A percentile compares a stretch with the other conserved stretches of the same genome.
phyloP scores from a whole-genome alignment of 345 rosid genomes.

The Acer saccharum region DNA sequence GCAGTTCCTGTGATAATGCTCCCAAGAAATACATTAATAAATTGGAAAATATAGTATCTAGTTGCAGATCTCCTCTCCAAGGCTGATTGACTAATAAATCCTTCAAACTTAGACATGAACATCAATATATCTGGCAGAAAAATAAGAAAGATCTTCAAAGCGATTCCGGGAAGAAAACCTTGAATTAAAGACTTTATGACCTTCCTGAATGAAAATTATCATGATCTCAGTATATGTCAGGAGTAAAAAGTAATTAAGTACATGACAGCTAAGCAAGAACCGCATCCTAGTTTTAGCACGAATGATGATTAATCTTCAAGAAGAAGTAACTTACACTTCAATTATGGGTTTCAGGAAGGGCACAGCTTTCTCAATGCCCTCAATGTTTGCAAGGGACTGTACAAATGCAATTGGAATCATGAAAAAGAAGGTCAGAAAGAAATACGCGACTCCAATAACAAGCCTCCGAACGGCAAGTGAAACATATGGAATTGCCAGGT shows the following conservation, averaged over 20 bases:
- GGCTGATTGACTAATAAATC: slow-evolving; percentile 64
- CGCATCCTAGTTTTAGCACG: not conserved
- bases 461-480: slow-evolving; percentile 78
- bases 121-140: slow-evolving; percentile 83
- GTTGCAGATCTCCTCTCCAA: slow-evolving; percentile 87
- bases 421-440: slow-evolving; percentile 95
- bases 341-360: slow-evolving; percentile 81
- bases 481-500: slow-evolving; percentile 87
- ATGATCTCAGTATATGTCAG: not conserved
- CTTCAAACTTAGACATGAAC: slow-evolving; percentile 98
- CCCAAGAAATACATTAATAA: slow-evolving; percentile 93
- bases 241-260: not conserved
- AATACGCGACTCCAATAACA: slow-evolving; percentile 61
- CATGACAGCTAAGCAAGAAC: not conserved
- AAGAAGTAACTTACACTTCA: slow-evolving; percentile 61
- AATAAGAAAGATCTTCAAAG: slow-evolving; percentile 83
- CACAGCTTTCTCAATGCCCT: slow-evolving; percentile 79
- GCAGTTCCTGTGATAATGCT: slow-evolving; percentile 94
- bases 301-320: not conserved
- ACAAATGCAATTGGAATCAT: slow-evolving; percentile 92
- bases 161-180: slow-evolving; percentile 98
- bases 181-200: slow-evolving; percentile 76
- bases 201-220: slow-evolving; percentile 50
- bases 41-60: slow-evolving; percentile 77
- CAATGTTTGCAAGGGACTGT: slow-evolving; percentile 91